Evolutionary conservation across 192 early-diverging fungal species (phyloP), one percentile per base, ranked within the genome.

Genomic region (Podila epigama): DNA sequence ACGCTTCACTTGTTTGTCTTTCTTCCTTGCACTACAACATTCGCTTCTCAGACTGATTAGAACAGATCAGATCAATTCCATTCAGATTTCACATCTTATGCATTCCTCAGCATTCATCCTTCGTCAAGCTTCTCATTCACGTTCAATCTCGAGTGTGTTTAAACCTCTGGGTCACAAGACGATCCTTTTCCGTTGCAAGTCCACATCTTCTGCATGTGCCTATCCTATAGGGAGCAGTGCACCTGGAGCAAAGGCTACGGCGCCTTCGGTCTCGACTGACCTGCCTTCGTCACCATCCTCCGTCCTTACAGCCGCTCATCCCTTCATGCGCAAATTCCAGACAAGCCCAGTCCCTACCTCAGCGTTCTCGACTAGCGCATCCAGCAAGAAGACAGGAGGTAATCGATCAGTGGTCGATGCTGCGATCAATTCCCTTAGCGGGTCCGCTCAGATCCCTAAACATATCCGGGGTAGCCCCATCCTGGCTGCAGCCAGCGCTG

Each of bases 321-420:
- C 73, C 4, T 77, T 77, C 56, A 36, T 77, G 7, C 63, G 66
- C 51, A 77, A 77, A 50, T 54, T 77, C 54, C 72, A 75, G 41
- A 32, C 65, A 15, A 53, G 32, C 27, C n/a, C 60, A 29, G 9
- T 25, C 20, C 51, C 56, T 41, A 39, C 63, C 41, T 66, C 64
- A 6, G 57, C 70, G 18, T 75, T 75, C 34, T 75, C 70, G 1
- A 75, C 70, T 1, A 66, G 58, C 13, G 20, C 69, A 33, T n/a
- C 58, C 18, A 41, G 37, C 11, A 8, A 34, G 36, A 35, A 22
- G 16, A 41, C 52, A n/a, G n/a, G n/a, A n/a, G n/a, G n/a, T 20
- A 54, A 34, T 27, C 13, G 22, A 27, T 15, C 48, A 3, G 40
- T 54, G 3, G 61, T 68, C 20, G 66, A 77, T 20, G 61, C 68